phyloP scores from a whole-genome alignment of 495 filamentous ascomycete genomes.

The Talaromyces thailandensis region DNA sequence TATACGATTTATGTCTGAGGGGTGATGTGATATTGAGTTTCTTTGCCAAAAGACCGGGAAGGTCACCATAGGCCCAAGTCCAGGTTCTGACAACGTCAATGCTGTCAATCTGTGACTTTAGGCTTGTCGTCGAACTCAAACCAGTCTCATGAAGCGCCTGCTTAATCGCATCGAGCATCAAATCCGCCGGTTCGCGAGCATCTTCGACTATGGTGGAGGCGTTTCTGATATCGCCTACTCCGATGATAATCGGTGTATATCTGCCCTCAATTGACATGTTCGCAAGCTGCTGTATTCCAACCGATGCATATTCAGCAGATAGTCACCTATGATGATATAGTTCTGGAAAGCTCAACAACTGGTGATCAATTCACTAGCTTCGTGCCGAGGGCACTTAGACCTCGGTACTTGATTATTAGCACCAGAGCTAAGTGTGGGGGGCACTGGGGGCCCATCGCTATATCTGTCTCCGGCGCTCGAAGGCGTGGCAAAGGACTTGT shows the following conservation, averaged over 20 bases:
- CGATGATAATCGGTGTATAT: slow-evolving; percentile 36
- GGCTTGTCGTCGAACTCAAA: slow-evolving; percentile 9
- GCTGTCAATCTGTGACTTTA: slow-evolving; percentile 41
- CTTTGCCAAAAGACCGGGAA: slow-evolving; percentile 33
- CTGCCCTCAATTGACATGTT: background rate
- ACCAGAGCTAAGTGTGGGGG: background rate
- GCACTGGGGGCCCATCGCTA: background rate
- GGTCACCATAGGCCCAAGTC: slow-evolving; percentile 48
- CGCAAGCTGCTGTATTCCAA: background rate
- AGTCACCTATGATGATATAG: background rate
- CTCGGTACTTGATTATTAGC: background rate
- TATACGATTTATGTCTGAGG: slow-evolving; percentile 29
- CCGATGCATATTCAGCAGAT: background rate
- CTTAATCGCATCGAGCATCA: slow-evolving; percentile 42
- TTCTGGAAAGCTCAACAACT: background rate
- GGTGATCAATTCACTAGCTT: background rate
- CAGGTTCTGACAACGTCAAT: slow-evolving; percentile 45
- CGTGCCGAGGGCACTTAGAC: background rate
- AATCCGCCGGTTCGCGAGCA: slow-evolving; percentile 40
- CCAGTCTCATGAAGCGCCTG: slow-evolving; percentile 34
- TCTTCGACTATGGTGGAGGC: slow-evolving; percentile 34
- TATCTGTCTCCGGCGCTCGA: background rate
- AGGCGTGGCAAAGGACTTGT: background rate
- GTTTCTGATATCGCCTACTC: slow-evolving; percentile 47
- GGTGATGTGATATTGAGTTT: slow-evolving; percentile 23